These are phyloP conservation scores for Beauveria brongniartii DNA, from an alignment of 2,329 filamentous ascomycete genomes.

Conservation along the genomic window DNA sequence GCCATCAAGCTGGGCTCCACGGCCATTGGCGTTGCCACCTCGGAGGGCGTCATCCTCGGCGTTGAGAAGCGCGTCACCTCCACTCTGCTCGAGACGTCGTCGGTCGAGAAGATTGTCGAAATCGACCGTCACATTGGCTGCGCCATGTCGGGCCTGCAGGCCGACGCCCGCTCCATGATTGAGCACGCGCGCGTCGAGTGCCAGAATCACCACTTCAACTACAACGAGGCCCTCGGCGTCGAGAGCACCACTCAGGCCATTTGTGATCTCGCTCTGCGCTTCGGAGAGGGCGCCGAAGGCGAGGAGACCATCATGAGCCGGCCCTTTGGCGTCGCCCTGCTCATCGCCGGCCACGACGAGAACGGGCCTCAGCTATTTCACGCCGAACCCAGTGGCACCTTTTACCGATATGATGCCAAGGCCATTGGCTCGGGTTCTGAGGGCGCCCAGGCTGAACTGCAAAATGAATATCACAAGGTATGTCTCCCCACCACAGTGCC, in stretches of 20 bases:
- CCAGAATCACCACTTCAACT: conserved; percentile 97
- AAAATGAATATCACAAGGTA: conserved; percentile 96
- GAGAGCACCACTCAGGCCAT: conserved; percentile 99
- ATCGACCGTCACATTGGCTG: conserved; percentile 98
- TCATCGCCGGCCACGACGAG: conserved; percentile 96
- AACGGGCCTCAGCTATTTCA: conserved; percentile 96
- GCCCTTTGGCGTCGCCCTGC: conserved; percentile 89
- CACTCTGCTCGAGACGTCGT: conserved; percentile 92
- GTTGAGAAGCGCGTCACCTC: conserved; percentile 99
- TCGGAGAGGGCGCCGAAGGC: conserved; percentile 93
- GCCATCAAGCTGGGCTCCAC: conserved; percentile 99
- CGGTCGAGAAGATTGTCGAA: conserved; percentile 99
- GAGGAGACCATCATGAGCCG: conserved; percentile 98
- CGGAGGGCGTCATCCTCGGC: conserved; percentile 89
- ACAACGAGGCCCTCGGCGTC: conserved; percentile 86
- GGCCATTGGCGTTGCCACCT: conserved; percentile 94
- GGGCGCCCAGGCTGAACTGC: conserved; percentile 92
- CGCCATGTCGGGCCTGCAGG: conserved; percentile 96
- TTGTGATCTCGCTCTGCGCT: conserved; percentile 90
- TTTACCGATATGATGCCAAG: conserved; percentile 98
- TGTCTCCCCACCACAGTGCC: conserved; percentile 10
- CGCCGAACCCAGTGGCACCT: conserved; percentile 94
- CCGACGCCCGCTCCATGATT: conserved; percentile 94
- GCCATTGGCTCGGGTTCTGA: conserved; percentile 96
- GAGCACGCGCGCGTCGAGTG: conserved; percentile 97